Percentiles rank a stretch among this genome's conserved stretches.
These are phyloP conservation scores for Lentinula guzmanii DNA, from an alignment of 768 basidiomycete species.

Conservation along the genomic window DNA sequence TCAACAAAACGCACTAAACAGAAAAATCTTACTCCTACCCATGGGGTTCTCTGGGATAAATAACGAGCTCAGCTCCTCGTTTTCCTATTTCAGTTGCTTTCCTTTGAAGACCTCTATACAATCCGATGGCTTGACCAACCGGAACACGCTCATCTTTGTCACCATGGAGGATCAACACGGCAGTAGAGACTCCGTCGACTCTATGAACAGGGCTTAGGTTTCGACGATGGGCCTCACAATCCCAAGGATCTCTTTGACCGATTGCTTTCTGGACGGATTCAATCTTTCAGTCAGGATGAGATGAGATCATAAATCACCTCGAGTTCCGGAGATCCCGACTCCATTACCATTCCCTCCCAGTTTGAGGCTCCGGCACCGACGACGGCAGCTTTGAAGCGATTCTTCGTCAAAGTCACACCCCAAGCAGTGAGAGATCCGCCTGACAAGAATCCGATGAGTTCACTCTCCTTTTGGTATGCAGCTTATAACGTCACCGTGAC, in stretches of 20 bases:
- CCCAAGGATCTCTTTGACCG: constrained; percentile 25
- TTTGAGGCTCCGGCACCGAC: constrained; percentile 28
- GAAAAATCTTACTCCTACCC: not conserved
- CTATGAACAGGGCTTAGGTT: constrained; percentile 24
- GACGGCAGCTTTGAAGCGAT: constrained; percentile 27
- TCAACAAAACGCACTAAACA: not conserved
- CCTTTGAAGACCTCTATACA: constrained; percentile 11
- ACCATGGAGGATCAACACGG: constrained; percentile 45
- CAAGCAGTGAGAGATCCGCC: constrained; percentile 28
- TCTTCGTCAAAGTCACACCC: constrained; percentile 28
- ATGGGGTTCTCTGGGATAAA: constrained; percentile 1
- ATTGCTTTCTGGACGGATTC: constrained; percentile 19
- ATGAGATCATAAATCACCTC: constrained; percentile 14
- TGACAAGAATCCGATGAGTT: constrained; percentile 7
- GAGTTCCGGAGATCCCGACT: constrained; percentile 27
- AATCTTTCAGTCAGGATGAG: constrained; percentile 1
- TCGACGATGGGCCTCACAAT: constrained; percentile 11
- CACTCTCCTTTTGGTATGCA: not conserved
- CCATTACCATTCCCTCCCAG: constrained; percentile 32
- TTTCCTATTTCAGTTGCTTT: not conserved
- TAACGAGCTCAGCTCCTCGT: not conserved
- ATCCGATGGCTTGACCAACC: constrained; percentile 25
- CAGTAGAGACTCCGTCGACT: constrained; percentile 34
- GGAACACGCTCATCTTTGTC: constrained; percentile 49
- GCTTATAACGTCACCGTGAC: constrained; percentile 21